Base-by-base conservation (phyloP, 805 yeast species). In the Pichia exigua region DNA sequence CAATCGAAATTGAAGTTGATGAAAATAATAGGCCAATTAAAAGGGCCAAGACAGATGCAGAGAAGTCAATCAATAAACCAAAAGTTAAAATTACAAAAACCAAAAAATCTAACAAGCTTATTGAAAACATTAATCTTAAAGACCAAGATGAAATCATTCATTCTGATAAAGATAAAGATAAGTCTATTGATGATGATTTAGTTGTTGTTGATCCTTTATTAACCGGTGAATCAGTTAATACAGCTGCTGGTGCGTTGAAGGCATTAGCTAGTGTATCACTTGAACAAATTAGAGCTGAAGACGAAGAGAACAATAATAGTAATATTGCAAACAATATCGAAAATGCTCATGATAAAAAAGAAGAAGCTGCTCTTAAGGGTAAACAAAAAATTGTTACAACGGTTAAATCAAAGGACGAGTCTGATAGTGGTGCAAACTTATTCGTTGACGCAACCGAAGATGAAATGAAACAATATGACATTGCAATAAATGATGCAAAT, bases 361-460 rank as follows among this genome's bases (percentile, higher is more conserved):
- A 9, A 9, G 24, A n/a, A 2, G 1, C 3, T 1, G 1, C 3
- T 1, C 12, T 28, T 26, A 20, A 38, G 6, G 20, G 9, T 7
- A 26, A 21, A 15, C 38, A 42, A 41, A 15, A 21, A 17, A 18
- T 35, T 35, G 26, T 49, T 38, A 41, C 46, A 39, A 49, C 50
- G 39, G 43, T 47, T 18, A 54, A 57, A 11, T 15, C 47, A 13
- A 48, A 49, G 40, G 44, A 32, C 11, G 39, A 35, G 10, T 24
- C 20, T 44, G 48, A 49, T 28, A 42, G 22, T 22, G 61, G 64
- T 27, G 66, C 68, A 15, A 65, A 65, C 39, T 47, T 65, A 47
- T 65, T 65, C 52, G 66, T 55, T 48, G 65, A 63, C 52, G 68
- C 66, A 0, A 63, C 62, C 26, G 67, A 58, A 49, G 65, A 62